Evolutionary conservation across 192 early-diverging fungal genomes (phyloP).

Genomic region (Rhizoclosmatium globosum): DNA sequence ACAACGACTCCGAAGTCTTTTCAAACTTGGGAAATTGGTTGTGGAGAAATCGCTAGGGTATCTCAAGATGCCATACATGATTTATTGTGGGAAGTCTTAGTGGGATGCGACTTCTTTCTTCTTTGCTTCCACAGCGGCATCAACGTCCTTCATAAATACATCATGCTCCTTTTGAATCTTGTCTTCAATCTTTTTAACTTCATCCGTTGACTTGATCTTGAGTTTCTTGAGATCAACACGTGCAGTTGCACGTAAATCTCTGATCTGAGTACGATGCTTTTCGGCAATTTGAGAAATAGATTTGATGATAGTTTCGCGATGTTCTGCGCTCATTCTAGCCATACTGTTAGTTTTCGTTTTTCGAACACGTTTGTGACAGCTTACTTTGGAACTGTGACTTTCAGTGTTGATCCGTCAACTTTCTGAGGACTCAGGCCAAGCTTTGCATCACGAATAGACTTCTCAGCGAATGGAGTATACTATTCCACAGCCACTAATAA

Average conservation of each 20-base stretch:
- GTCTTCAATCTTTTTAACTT: constrained; percentile 17
- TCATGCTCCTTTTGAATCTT: constrained; percentile 29
- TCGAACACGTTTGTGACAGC: background rate
- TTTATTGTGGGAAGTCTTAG: background rate
- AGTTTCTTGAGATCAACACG: constrained; percentile 27
- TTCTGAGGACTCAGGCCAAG: constrained; percentile 78
- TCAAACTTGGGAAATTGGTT: constrained; percentile 29
- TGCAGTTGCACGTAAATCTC: constrained; percentile 22
- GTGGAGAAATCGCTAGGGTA: background rate
- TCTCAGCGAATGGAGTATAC: constrained; percentile 70
- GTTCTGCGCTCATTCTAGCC: constrained; percentile 16
- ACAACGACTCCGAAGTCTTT: constrained; percentile 30
- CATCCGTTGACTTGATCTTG: constrained; percentile 24
- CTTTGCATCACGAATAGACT: constrained; percentile 77
- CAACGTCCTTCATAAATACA: constrained; percentile 1
- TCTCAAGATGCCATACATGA: background rate
- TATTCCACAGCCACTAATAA: constrained; percentile 12
- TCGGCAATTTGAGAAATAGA: constrained; percentile 24
- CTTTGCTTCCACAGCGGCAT: constrained; percentile 16
- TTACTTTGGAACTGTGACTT: constrained; percentile 84
- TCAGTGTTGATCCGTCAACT: constrained; percentile 70
- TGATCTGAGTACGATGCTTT: constrained; percentile 23
- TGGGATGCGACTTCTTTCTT: constrained; percentile 29
- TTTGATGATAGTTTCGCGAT: constrained; percentile 26
- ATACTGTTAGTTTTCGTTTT: background rate